A percentile compares a stretch with the other conserved stretches of the same genome.
phyloP scores from a whole-genome alignment of 225 moss, liverwort and hornwort genomes.

The Pseudoscleropodium purum region DNA sequence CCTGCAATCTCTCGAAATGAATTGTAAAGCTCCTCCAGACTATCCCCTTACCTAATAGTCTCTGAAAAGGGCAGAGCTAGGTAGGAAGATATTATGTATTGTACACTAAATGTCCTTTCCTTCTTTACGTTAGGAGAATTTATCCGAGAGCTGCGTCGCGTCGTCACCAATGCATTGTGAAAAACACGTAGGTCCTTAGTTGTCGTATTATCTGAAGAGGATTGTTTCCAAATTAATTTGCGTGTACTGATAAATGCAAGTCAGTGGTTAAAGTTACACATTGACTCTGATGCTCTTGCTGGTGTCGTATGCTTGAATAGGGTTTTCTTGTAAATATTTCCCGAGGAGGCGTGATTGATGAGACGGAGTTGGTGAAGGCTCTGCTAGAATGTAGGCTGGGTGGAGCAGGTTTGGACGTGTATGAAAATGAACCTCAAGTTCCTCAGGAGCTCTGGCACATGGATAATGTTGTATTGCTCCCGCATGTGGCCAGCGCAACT shows the following conservation, averaged over 20 bases:
- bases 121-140: background rate
- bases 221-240: background rate
- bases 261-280: background rate
- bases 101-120: background rate
- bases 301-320: background rate
- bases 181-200: background rate
- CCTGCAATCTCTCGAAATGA: background rate
- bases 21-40: background rate
- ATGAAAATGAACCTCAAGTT: slow-evolving; percentile 58
- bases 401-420: slow-evolving; percentile 77
- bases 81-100: background rate
- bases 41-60: background rate
- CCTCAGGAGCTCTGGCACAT: slow-evolving; percentile 68
- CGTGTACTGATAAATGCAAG: background rate
- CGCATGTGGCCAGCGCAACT: slow-evolving; percentile 63
- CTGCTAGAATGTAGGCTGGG: slow-evolving; percentile 58
- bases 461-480: slow-evolving; percentile 67
- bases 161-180: background rate
- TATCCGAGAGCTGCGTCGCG: background rate
- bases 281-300: background rate
- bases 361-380: slow-evolving; percentile 64
- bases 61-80: background rate
- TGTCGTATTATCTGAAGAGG: background rate
- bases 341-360: slow-evolving; percentile 59
- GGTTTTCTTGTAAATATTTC: slow-evolving; percentile 68